Conservation (phyloP, 2,329 filamentous ascomycete species). For the Clarireedia sp. region DNA sequence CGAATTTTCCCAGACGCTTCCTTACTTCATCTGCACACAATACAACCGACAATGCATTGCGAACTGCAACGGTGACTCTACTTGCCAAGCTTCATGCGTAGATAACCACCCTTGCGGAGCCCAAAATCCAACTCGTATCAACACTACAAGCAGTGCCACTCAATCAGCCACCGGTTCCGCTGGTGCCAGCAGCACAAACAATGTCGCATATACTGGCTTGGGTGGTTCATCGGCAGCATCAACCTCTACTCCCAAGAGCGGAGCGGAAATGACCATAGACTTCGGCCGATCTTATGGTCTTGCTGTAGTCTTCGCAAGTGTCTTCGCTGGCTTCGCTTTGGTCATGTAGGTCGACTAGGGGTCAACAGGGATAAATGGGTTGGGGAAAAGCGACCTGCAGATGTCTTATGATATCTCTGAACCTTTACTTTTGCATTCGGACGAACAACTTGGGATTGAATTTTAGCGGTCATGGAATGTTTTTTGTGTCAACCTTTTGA, state of each 20-base stretch:
- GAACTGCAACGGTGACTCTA: conserved; percentile 46
- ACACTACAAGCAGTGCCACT: conserved; percentile 41
- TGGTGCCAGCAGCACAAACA: conserved; percentile 24
- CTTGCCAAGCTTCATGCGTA: conserved; percentile 54
- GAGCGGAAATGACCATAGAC: conserved; percentile 36
- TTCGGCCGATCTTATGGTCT: conserved; percentile 49
- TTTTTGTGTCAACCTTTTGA: background rate
- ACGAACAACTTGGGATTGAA: conserved; percentile 10
- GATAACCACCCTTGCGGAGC: conserved; percentile 67
- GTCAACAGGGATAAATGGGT: background rate
- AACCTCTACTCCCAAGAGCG: conserved; percentile 19
- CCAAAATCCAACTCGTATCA: conserved; percentile 51
- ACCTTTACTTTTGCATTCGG: conserved; percentile 16
- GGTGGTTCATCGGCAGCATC: conserved; percentile 28
- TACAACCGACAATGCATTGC: conserved; percentile 62
- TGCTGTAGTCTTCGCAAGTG: conserved; percentile 42
- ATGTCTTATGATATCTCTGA: background rate
- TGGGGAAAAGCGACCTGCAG: background rate
- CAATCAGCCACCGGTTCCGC: conserved; percentile 34
- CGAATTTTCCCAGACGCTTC: conserved; percentile 70
- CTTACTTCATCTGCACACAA: conserved; percentile 67
- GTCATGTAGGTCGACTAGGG: conserved; percentile 35
- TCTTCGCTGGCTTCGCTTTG: conserved; percentile 50
- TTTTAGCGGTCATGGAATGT: conserved; percentile 6
- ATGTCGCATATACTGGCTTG: conserved; percentile 37